These are phyloP conservation scores for Cyberlindnera maritima DNA, from an alignment of 805 yeast genomes.

Conservation along the genomic window DNA sequence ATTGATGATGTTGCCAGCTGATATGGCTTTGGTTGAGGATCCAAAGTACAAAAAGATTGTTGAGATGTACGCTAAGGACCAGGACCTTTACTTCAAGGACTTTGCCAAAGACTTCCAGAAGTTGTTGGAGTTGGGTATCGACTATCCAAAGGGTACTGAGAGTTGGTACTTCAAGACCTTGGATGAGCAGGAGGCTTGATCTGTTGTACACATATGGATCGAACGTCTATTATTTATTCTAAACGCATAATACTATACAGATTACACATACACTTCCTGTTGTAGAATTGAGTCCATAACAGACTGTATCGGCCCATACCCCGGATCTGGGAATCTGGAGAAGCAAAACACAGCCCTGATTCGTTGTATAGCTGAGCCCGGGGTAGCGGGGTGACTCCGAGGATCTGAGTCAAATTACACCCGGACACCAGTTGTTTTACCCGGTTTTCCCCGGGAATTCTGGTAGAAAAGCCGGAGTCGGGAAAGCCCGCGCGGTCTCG, in stretches of 20 bases:
- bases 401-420: background rate
- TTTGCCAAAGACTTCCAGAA: conserved; percentile 68
- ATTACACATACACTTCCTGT: background rate
- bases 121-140: conserved; percentile 72
- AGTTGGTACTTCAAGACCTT: conserved; percentile 58
- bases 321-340: too few species aligned
- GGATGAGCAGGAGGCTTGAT: conserved; percentile 51
- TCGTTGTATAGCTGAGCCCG: background rate
- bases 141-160: conserved; percentile 43
- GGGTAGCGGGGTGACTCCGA: too few species aligned
- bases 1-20: conserved; percentile 87
- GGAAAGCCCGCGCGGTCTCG: background rate
- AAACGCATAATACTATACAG: background rate
- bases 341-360: too few species aligned
- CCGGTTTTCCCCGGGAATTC: background rate
- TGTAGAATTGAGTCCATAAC: too few species aligned
- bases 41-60: conserved; percentile 59
- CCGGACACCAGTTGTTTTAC: conserved; percentile 4
- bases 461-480: background rate
- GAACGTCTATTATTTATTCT: background rate
- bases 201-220: too few species aligned
- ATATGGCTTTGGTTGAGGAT: conserved; percentile 65
- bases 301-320: too few species aligned
- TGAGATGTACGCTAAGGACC: conserved; percentile 64
- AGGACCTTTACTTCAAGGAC: conserved; percentile 56